Base-by-base conservation (phyloP, 495 filamentous ascomycete species). In the Pyrenula massariospora region DNA sequence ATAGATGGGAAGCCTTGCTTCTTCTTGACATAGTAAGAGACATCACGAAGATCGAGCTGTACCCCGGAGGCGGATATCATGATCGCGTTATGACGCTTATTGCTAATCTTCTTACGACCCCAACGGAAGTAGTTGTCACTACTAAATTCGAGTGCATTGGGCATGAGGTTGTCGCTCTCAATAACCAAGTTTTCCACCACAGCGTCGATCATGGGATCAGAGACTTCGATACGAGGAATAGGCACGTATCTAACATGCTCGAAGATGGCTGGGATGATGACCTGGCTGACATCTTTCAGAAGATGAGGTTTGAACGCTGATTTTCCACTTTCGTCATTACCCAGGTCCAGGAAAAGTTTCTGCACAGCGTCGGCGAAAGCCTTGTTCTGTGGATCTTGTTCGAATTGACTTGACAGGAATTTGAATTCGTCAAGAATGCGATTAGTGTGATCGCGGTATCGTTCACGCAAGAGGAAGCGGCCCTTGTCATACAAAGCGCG, bases 91-190 rank as follows among this genome's bases (percentile, higher is more conserved):
- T 85, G 84, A 61, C 81, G 84, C 74, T 83, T 89, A 80, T 78
- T 95, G 67, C 80, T 78, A 53, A 85, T 75, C 57, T 77, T 79
- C 84, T 93, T 96, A 62, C 93, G 89, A 22, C 93, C 94, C 81
- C 87, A 96, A 59, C 88, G 84, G 81, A 90, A 91, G 75, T 95
- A 95, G 73, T 96, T 95, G 72, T 98, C 92, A 66, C 81, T 88
- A 51, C 83, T 83, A 62, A 97, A 81, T 64, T 98, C 94, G 23
- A 96, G 71, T 1, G 95, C 83, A 68, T 98, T 98, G 47, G 93
- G 93, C 79, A 93, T 89, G 61, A 98, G 80, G 71, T 98, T 98
- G 73, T 97, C 93, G 58, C 89, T 89, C 73, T 98, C 93, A 60
- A 98, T 80, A 48, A 95, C 84, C 23, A 98, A 76, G 67, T 98